Evolutionary conservation across 345 rosid species (phyloP), one percentile per base, ranked within the genome.

Genomic region (Gossypium stocksii): DNA sequence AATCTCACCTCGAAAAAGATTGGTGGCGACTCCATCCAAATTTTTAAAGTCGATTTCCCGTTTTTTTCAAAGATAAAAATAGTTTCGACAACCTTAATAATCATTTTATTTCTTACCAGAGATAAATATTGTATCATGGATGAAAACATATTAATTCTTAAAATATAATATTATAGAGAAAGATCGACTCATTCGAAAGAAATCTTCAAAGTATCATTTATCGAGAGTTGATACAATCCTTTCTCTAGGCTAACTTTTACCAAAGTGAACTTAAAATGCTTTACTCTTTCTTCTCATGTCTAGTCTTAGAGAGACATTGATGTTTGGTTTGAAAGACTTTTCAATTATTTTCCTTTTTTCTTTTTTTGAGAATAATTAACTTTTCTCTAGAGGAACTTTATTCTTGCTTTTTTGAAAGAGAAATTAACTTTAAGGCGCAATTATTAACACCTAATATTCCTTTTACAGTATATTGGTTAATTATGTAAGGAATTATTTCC

Each of bases 141-240:
- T 29, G 34, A 3, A 5, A 29, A 29, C 34, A 29, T 0, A 29
- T 29, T 29, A 29, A 29, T 29, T 29, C 34, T 29, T 29, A 29
- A 29, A 29, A 29, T 29, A 29, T 0, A 29, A 29, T 29, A 0
- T 29, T 29, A 0, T 29, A 29, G 34, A 29, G 5, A 29, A 1
- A 0, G 4, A 29, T 3, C 0, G 4, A 29, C 0, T 29, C 34
- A 0, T 29, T 29, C 4, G 0, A 29, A 0, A 29, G 5, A 29
- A 29, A 34, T 34, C 0, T 34, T 34, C 0, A 5, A 5, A 34
- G 0, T 34, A 0, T 34, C 0, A 1, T 34, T 34, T 4, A 6
- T 34, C 0, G 7, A 34, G 41, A 34, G 41, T 5, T 34, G 7
- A 34, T 5, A 34, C 41, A 34, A 4, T 5, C 7, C 7, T 5